Evolutionary conservation across 2,329 filamentous ascomycete genomes (phyloP).

Genomic region (Geosmithia morbida): DNA sequence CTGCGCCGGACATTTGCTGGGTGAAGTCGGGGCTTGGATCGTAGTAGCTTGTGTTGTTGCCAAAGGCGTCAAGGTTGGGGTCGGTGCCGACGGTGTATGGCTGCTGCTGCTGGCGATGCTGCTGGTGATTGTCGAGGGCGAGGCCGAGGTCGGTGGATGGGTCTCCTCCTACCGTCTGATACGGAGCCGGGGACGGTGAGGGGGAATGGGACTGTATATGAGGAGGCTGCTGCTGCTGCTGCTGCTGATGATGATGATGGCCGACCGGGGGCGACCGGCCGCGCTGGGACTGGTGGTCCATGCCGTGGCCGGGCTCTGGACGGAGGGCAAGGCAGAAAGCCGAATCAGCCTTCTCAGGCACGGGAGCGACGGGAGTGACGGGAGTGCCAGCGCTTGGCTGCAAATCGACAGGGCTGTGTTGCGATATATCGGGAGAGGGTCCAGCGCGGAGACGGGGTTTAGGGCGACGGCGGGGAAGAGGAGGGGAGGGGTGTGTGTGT

Average conservation of each 20-base stretch:
- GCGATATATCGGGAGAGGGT: background rate
- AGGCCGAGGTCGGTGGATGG: constrained; percentile 40
- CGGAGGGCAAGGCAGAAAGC: constrained; percentile 1
- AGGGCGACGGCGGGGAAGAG: background rate
- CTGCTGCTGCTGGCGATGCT: constrained; percentile 11
- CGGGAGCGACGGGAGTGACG: background rate
- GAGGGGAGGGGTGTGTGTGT: background rate
- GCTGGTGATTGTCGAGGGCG: constrained; percentile 32
- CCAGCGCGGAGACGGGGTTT: background rate
- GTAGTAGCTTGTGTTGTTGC: constrained; percentile 32
- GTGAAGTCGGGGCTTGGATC: constrained; percentile 28
- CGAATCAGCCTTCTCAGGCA: constrained; percentile 1
- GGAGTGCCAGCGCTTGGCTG: constrained; percentile 1
- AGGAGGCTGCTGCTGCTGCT: constrained; percentile 16
- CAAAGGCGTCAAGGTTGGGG: constrained; percentile 22
- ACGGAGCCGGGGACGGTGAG: constrained; percentile 46
- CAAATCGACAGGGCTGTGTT: background rate
- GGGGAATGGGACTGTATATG: constrained; percentile 55
- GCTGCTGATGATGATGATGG: too few relatives aligned
- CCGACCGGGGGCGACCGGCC: constrained; percentile 49
- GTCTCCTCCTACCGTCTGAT: constrained; percentile 24
- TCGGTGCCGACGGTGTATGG: constrained; percentile 14
- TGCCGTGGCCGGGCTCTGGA: constrained; percentile 8
- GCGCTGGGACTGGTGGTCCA: constrained; percentile 26
- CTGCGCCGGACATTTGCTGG: constrained; percentile 21